These are phyloP conservation scores for Nemania sp. DNA, from an alignment of 2,329 filamentous ascomycete genomes.

Conservation along the genomic window DNA sequence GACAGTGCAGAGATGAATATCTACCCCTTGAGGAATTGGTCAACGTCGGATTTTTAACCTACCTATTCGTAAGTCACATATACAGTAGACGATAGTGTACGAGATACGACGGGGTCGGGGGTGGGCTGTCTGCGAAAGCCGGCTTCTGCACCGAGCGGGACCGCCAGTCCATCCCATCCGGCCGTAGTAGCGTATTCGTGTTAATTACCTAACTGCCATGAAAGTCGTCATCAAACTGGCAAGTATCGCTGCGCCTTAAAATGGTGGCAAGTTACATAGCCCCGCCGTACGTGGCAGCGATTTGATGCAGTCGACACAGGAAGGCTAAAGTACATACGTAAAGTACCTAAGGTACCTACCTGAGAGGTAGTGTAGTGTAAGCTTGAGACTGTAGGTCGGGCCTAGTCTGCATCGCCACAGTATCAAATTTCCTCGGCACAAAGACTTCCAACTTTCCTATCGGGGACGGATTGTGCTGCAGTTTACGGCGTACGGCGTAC, in stretches of 20 bases:
- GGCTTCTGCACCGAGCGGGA: too few species aligned
- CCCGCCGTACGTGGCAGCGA: slow-evolving; percentile 9
- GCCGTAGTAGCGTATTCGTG: slow-evolving; percentile 4
- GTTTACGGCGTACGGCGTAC: neutral
- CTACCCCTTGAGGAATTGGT: too few species aligned
- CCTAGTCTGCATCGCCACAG: slow-evolving; percentile 22
- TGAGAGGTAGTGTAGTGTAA: too few species aligned
- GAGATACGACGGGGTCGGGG: too few species aligned
- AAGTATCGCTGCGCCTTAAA: slow-evolving; percentile 33
- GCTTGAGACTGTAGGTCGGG: neutral
- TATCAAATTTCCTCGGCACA: slow-evolving; percentile 12
- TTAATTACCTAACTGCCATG: neutral
- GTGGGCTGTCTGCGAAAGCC: too few species aligned
- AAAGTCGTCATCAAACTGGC: slow-evolving; percentile 9
- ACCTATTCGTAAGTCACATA: too few species aligned
- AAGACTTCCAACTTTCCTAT: neutral
- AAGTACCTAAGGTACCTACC: too few species aligned
- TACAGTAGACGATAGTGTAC: too few species aligned
- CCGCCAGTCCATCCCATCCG: too few species aligned
- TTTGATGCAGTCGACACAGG: slow-evolving; percentile 11
- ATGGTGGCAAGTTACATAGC: slow-evolving; percentile 32
- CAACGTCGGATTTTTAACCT: too few species aligned
- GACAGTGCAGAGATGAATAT: too few species aligned
- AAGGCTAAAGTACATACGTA: too few species aligned
- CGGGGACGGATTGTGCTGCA: neutral